Evolutionary conservation across 192 early-diverging fungal genomes (phyloP).

Genomic region (Irineochytrium annulatum): DNA sequence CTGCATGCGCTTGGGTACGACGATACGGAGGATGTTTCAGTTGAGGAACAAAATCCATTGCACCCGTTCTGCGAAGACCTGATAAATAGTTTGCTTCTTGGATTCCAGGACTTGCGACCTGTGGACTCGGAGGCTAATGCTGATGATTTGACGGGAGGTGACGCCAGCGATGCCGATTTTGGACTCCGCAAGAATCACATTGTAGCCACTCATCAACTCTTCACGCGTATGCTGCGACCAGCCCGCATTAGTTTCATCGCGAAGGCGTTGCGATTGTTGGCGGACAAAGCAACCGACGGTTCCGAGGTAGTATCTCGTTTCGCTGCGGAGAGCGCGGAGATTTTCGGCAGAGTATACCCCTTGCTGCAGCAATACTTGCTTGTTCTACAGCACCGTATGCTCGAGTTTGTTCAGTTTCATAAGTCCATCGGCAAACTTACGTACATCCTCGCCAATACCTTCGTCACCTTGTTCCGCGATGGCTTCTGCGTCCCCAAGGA

Average conservation of each 20-base stretch:
- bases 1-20: too few species aligned
- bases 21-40: too few species aligned
- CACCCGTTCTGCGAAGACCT: constrained; percentile 14
- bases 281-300: too few species aligned
- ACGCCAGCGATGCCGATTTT: constrained; percentile 44
- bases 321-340: too few species aligned
- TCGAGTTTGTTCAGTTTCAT: constrained; percentile 49
- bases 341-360: constrained; percentile 28
- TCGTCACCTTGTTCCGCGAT: constrained; percentile 67
- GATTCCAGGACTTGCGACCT: constrained; percentile 38
- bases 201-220: constrained; percentile 7
- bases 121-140: too few species aligned
- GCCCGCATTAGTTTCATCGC: too few species aligned
- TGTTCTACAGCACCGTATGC: constrained; percentile 36
- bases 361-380: constrained; percentile 60
- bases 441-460: constrained; percentile 66
- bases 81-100: constrained; percentile 41
- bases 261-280: too few species aligned
- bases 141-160: constrained; percentile 32
- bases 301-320: constrained; percentile 1
- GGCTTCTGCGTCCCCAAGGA: constrained; percentile 82
- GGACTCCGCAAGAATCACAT: constrained; percentile 27
- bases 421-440: constrained; percentile 67
- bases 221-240: background rate
- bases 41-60: too few species aligned